A percentile compares a stretch with the other conserved stretches of the same genome.
Conservation (phyloP, 208 protist species). For the Leishmania tropica region DNA sequence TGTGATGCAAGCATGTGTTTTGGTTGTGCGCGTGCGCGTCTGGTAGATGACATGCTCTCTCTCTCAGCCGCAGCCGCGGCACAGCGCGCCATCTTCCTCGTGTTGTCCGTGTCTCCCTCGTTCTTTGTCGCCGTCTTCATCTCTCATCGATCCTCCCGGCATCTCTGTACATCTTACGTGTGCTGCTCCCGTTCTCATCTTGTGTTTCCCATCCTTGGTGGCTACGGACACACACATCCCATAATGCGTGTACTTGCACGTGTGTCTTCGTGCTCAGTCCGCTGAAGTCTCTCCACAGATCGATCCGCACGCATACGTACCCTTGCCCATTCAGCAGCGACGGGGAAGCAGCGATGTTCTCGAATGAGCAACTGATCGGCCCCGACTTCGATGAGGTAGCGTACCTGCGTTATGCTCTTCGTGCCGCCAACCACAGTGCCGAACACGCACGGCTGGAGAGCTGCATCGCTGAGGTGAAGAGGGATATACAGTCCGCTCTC, state of each 20-base stretch:
- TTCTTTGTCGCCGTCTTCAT: not conserved
- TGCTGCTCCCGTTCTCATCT: not conserved
- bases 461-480: conserved; percentile 53
- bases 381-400: conserved; percentile 77
- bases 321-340: not conserved
- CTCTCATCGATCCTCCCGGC: not conserved
- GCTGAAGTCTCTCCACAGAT: not conserved
- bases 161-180: not conserved
- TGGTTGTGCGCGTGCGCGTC: not conserved
- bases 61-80: not conserved
- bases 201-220: not conserved
- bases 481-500: conserved; percentile 53
- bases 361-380: conserved; percentile 61
- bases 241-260: not conserved
- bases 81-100: not conserved
- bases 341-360: conserved; percentile 44
- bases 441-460: conserved; percentile 59
- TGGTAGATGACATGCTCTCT: not conserved
- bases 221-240: not conserved
- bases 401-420: conserved; percentile 80
- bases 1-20: not conserved
- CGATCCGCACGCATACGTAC: not conserved
- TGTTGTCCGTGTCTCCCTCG: not conserved
- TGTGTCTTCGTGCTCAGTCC: not conserved
- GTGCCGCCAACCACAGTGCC: conserved; percentile 34